Evolutionary conservation across 1,284 basidiomycete genomes (phyloP), one percentile per base, ranked within the genome.

Genomic region (Rhizoctonia solani): DNA sequence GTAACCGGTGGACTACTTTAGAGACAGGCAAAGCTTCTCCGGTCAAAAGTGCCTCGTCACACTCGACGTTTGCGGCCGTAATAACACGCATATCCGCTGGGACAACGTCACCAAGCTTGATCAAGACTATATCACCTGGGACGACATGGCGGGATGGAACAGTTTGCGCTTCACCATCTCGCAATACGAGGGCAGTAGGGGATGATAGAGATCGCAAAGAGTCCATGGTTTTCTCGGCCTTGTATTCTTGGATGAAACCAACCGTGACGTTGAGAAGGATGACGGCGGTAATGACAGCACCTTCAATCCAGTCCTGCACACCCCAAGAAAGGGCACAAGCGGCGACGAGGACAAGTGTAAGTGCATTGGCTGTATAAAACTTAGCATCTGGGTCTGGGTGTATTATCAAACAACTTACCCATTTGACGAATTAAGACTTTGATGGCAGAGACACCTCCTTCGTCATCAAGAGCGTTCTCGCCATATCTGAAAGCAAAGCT

Each of bases 251-350:
- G 68, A 83, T 78, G 71, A 81, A 83, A 9, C 83, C 83, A 54
- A 83, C 80, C 46, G 72, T 61, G 46, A 76, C 72, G 71, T 77
- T 77, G 55, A 69, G 56, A 21, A 52, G 75, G 34, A 88, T 84
- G 41, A 89, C 81, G 21, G 83, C 85, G 9, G 83, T 83, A 67
- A 88, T 85, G 49, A 88, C 87, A 56, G 83, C 85, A 21, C 84
- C 86, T 72, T 84, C 84, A 69, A 88, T 83, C 78, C 82, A 89
- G 67, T 85, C 84, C 72, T 81, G 77, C n/a, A 84, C 83, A 68
- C 82, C 87, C 68, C 87, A 85, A 3, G 85, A 86, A 23, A 87
- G 80, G 4, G 82, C 82, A 77, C 88, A 81, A 23, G 85, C 86
- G 32, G 82, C 82, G 67, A 88, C 76, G 58, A 85, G 75, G 4